These are phyloP conservation scores for Mikania micrantha DNA, from an alignment of 129 eudicot genomes.

Conservation along the genomic window DNA sequence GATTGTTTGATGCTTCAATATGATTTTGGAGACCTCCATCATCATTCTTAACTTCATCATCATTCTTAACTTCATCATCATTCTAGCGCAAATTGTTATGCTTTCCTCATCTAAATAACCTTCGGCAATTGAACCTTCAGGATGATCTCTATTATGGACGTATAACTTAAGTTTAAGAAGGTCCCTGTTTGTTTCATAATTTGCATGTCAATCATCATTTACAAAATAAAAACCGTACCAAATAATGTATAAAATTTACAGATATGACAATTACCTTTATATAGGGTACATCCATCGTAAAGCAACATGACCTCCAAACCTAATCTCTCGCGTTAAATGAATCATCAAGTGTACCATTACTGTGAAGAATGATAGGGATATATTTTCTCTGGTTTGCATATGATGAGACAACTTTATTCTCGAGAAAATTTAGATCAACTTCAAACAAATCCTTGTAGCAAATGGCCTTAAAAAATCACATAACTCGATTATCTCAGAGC, in stretches of 20 bases:
- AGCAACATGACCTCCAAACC: not conserved
- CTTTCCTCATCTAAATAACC: too few species aligned
- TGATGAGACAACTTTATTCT: not conserved
- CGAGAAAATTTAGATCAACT: not conserved
- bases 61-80: too few species aligned
- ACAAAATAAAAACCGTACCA: too few species aligned
- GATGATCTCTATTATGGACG: not conserved
- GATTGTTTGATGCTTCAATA: not conserved
- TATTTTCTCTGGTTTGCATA: not conserved
- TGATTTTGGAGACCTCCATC: conserved; percentile 4
- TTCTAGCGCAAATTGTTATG: too few species aligned
- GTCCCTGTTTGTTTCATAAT: not conserved
- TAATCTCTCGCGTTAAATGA: not conserved
- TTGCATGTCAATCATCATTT: not conserved
- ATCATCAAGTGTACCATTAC: not conserved
- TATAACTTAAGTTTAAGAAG: not conserved
- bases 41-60: too few species aligned
- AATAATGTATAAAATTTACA: not conserved
- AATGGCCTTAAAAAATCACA: too few species aligned
- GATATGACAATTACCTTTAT: not conserved
- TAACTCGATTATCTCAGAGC: too few species aligned
- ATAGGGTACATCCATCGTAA: too few species aligned
- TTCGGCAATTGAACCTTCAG: too few species aligned
- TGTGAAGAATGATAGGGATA: not conserved
- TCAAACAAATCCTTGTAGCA: not conserved